A percentile compares a stretch with the other conserved stretches of the same genome.
phyloP scores from a whole-genome alignment of 345 rosid genomes.

The Gossypium herbaceum region DNA sequence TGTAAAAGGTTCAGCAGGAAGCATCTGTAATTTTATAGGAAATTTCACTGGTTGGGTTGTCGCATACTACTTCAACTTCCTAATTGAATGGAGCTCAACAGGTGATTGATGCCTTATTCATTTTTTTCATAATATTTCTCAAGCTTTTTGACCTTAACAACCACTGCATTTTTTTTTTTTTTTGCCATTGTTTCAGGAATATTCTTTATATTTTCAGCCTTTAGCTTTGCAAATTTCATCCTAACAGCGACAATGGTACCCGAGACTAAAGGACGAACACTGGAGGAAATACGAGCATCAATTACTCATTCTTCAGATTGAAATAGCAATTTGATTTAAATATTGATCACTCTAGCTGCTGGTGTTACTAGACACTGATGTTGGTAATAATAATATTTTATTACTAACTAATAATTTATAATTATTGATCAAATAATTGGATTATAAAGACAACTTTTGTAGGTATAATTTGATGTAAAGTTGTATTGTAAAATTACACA shows the following conservation, averaged over 20 bases:
- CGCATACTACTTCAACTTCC: slow-evolving; percentile 4
- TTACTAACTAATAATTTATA: no score
- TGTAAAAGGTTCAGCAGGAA: slow-evolving; percentile 14
- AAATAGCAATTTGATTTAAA: background rate
- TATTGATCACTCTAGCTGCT: no score
- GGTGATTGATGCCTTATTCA: background rate
- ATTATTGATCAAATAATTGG: no score
- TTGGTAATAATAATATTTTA: no score
- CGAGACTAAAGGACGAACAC: slow-evolving; percentile 35
- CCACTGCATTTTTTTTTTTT: background rate
- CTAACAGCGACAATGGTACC: slow-evolving; percentile 32
- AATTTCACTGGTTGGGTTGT: background rate
- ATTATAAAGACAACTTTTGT: no score
- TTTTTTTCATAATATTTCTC: background rate
- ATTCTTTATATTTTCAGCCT: slow-evolving; percentile 26
- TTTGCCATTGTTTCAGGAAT: slow-evolving; percentile 16
- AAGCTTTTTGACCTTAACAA: background rate
- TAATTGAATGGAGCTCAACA: slow-evolving; percentile 12
- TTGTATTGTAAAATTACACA: no score
- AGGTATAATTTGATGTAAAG: no score
- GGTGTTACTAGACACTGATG: no score
- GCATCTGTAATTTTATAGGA: background rate
- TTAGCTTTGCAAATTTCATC: slow-evolving; percentile 14
- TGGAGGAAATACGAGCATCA: slow-evolving; percentile 11
- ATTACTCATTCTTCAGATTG: background rate